A percentile compares a stretch with the other conserved stretches of the same genome.
phyloP scores from a whole-genome alignment of 129 eudicot genomes.

The Calendula officinalis region DNA sequence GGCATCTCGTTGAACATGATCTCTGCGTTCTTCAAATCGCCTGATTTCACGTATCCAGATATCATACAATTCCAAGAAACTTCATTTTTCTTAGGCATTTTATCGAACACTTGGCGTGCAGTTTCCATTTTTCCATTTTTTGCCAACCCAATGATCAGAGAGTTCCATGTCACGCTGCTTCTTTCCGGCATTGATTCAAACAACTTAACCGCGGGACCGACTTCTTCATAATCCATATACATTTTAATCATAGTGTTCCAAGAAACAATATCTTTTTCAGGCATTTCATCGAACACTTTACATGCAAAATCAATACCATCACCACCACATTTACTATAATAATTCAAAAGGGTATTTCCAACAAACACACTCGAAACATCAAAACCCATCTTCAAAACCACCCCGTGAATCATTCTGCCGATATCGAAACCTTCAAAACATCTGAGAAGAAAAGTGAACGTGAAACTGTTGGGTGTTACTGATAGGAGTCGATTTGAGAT shows the following conservation, averaged over 20 bases:
- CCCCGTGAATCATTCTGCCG: constrained; percentile 51
- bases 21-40: constrained; percentile 44
- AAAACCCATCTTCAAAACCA: constrained; percentile 50
- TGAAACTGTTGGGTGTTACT: constrained; percentile 47
- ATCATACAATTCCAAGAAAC: constrained; percentile 65
- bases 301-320: constrained; percentile 30
- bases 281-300: constrained; percentile 56
- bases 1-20: constrained; percentile 49
- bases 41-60: constrained; percentile 52
- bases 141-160: constrained; percentile 44
- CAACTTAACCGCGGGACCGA: constrained; percentile 44
- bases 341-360: constrained; percentile 47
- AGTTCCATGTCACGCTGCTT: constrained; percentile 58
- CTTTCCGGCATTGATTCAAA: constrained; percentile 57
- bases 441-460: constrained; percentile 51
- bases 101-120: constrained; percentile 42
- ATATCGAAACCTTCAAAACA: constrained; percentile 33
- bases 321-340: constrained; percentile 40
- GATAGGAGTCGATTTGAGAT: too few species aligned
- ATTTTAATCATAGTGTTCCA: constrained; percentile 66
- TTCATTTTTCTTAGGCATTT: constrained; percentile 55
- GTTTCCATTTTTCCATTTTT: constrained; percentile 47
- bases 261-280: constrained; percentile 54
- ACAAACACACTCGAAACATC: constrained; percentile 52
- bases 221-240: constrained; percentile 47